Percentiles rank a stretch among this genome's conserved stretches.
These are phyloP conservation scores for Exophiala calicioides DNA, from an alignment of 2,329 filamentous ascomycete genomes.

Conservation along the genomic window DNA sequence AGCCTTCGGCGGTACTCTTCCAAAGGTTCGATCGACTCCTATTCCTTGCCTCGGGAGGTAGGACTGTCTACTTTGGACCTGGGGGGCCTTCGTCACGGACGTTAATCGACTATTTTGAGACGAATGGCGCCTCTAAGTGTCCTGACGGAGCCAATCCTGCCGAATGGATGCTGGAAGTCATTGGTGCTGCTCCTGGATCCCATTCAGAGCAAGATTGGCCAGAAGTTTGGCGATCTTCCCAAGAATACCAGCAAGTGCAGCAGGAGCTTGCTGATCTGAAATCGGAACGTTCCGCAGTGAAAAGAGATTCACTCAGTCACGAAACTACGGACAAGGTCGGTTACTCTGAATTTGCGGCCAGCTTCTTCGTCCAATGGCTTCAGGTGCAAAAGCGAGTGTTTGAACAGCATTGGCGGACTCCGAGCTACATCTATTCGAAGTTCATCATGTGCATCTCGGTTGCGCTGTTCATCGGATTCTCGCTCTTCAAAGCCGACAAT, in stretches of 20 bases:
- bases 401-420: slow-evolving; percentile 89
- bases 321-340: slow-evolving; percentile 47
- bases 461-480: slow-evolving; percentile 78
- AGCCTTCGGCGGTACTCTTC: slow-evolving; percentile 68
- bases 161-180: slow-evolving; percentile 68
- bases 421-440: slow-evolving; percentile 87
- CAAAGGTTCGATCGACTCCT: slow-evolving; percentile 75
- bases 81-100: slow-evolving; percentile 65
- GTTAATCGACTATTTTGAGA: slow-evolving; percentile 68
- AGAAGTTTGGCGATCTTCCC: slow-evolving; percentile 69
- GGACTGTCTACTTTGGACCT: slow-evolving; percentile 72
- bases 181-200: too few relatives aligned
- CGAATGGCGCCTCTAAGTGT: slow-evolving; percentile 65
- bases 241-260: slow-evolving; percentile 60
- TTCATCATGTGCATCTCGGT: slow-evolving; percentile 63
- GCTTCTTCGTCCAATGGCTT: slow-evolving; percentile 66
- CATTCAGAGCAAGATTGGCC: slow-evolving; percentile 82
- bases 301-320: slow-evolving; percentile 42
- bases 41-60: slow-evolving; percentile 67
- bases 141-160: slow-evolving; percentile 67
- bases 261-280: slow-evolving; percentile 63
- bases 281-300: slow-evolving; percentile 49
- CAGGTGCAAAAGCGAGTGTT: slow-evolving; percentile 74
- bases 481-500: slow-evolving; percentile 74
- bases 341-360: slow-evolving; percentile 80